phyloP scores from a whole-genome alignment of 2,329 filamentous ascomycete species.

The Monosporascus cannonballus region DNA sequence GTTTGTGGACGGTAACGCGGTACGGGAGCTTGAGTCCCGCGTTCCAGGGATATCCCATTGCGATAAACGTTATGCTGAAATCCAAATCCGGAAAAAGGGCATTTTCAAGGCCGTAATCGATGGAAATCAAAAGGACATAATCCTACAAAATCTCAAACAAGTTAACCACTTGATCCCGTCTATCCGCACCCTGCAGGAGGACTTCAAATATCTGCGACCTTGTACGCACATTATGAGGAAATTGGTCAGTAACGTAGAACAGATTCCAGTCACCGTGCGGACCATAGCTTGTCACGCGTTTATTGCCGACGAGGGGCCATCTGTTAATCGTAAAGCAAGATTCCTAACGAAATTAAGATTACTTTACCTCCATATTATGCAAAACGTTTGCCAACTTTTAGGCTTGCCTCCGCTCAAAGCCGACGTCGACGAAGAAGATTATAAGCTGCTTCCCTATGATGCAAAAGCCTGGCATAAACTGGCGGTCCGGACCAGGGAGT shows the following conservation, averaged over 20 bases:
- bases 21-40: slow-evolving; percentile 1
- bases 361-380: no score
- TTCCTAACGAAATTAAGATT: no score
- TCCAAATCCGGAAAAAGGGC: no score
- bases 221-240: slow-evolving; percentile 2
- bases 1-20: background rate
- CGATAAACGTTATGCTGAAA: no score
- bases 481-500: no score
- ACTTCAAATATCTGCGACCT: slow-evolving; percentile 3
- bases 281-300: background rate
- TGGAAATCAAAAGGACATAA: background rate
- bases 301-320: no score
- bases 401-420: no score
- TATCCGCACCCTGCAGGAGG: slow-evolving; percentile 1
- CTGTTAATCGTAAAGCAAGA: no score
- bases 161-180: slow-evolving; percentile 1
- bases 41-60: background rate
- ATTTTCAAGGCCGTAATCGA: background rate
- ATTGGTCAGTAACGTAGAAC: background rate
- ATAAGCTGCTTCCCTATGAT: no score
- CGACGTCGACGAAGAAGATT: no score
- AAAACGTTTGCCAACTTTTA: no score
- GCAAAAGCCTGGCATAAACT: no score
- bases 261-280: background rate
- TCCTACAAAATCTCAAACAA: background rate